Percentiles rank a stretch among this genome's conserved stretches.
Conservation (phyloP, 2,329 filamentous ascomycete species). For the Podosphaera leucotricha region DNA sequence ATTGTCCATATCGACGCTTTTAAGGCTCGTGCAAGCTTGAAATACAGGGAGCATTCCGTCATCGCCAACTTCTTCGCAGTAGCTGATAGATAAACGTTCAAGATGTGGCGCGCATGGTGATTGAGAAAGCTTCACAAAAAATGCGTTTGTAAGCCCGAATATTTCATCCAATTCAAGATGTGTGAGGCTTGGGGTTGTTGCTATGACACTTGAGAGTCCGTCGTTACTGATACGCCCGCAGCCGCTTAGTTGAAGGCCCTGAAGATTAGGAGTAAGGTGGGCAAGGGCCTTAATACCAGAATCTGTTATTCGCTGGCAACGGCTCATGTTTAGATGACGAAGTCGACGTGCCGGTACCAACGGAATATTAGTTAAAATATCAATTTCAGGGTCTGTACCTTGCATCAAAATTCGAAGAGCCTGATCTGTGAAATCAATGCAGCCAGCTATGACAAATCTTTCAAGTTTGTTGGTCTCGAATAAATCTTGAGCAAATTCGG, state of each 20-base stretch:
- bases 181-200: conserved; percentile 52
- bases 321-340: conserved; percentile 65
- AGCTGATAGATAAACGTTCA: conserved; percentile 67
- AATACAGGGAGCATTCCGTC: conserved; percentile 62
- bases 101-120: conserved; percentile 49
- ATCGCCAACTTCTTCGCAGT: conserved; percentile 71
- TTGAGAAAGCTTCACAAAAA: conserved; percentile 49
- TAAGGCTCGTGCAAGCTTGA: conserved; percentile 45
- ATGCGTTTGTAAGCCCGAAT: conserved; percentile 47
- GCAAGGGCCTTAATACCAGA: conserved; percentile 47
- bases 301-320: conserved; percentile 53
- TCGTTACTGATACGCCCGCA: conserved; percentile 52
- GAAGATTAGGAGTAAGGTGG: conserved; percentile 51
- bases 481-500: conserved; percentile 46
- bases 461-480: conserved; percentile 67
- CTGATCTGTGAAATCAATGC: conserved; percentile 53
- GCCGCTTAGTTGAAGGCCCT: conserved; percentile 64
- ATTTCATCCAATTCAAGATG: conserved; percentile 83
- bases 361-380: conserved; percentile 54
- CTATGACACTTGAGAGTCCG: conserved; percentile 47
- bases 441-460: conserved; percentile 59
- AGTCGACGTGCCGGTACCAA: conserved; percentile 56
- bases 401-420: conserved; percentile 52
- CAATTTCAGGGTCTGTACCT: conserved; percentile 52
- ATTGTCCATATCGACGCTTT: conserved; percentile 71